Conservation (phyloP, 2,329 filamentous ascomycete genomes). For the Hypoxylon rubiginosum region DNA sequence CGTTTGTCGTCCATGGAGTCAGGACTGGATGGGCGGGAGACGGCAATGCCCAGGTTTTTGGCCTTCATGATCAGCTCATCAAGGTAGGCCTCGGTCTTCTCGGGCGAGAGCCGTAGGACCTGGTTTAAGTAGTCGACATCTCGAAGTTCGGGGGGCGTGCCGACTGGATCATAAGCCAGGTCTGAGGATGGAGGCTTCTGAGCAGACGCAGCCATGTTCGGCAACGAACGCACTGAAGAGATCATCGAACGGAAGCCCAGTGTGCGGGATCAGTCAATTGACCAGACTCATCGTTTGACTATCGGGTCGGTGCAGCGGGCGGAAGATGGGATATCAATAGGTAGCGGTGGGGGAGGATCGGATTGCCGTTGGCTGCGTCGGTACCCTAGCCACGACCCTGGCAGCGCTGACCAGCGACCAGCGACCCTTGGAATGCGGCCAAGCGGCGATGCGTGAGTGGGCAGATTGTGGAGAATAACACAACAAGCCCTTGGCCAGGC, state of each 20-base stretch:
- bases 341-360: constrained; percentile 32
- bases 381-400: constrained; percentile 36
- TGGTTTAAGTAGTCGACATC: constrained; percentile 49
- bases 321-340: constrained; percentile 29
- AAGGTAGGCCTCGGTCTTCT: constrained; percentile 45
- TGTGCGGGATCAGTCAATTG: constrained; percentile 36
- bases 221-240: constrained; percentile 27
- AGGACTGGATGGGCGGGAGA: constrained; percentile 47
- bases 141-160: constrained; percentile 47
- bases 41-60: constrained; percentile 54
- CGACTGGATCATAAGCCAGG: constrained; percentile 31
- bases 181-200: constrained; percentile 41
- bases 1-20: constrained; percentile 51
- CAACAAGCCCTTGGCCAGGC: constrained; percentile 31
- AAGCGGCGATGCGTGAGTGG: constrained; percentile 42
- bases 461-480: constrained; percentile 42
- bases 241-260: constrained; percentile 32
- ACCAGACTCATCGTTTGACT: constrained; percentile 45
- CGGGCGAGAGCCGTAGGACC: constrained; percentile 46
- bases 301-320: constrained; percentile 36
- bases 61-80: constrained; percentile 54
- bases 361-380: constrained; percentile 31
- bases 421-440: constrained; percentile 40
- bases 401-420: constrained; percentile 32
- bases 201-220: constrained; percentile 45